These are phyloP conservation scores for Elaeis oleifera DNA, from an alignment of 202 grass and related monocot species.

Conservation along the genomic window DNA sequence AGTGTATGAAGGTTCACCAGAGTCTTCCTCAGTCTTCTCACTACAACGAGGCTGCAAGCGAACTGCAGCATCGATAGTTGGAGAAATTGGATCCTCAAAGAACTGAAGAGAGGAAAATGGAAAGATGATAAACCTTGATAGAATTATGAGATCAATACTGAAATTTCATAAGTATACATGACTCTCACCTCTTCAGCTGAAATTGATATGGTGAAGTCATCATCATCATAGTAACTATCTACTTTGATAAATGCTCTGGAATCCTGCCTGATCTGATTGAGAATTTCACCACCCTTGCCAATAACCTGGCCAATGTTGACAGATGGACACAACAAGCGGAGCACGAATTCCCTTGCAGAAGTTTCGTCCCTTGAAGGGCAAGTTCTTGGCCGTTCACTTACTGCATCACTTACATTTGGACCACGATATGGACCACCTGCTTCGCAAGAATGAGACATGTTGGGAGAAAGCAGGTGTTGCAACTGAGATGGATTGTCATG, in stretches of 20 bases:
- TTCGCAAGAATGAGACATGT: constrained; percentile 36
- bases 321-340: constrained; percentile 67
- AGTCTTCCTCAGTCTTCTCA: constrained; percentile 70
- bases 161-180: constrained; percentile 2
- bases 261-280: constrained; percentile 96
- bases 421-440: constrained; percentile 37
- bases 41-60: constrained; percentile 83
- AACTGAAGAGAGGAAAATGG: constrained; percentile 30
- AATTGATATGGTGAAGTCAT: constrained; percentile 89
- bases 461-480: constrained; percentile 52
- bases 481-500: constrained; percentile 94
- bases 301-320: constrained; percentile 77
- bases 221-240: constrained; percentile 60
- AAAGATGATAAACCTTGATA: too few species aligned
- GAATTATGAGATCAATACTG: background rate
- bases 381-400: constrained; percentile 62
- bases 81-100: constrained; percentile 85
- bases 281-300: constrained; percentile 83
- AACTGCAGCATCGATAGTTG: constrained; percentile 80
- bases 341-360: constrained; percentile 70
- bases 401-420: constrained; percentile 41
- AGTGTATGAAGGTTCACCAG: constrained; percentile 52
- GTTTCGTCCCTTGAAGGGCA: constrained; percentile 66
- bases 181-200: constrained; percentile 72
- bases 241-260: constrained; percentile 91